phyloP scores from a whole-genome alignment of 73 alveolate genomes.

The Symbiodinium natans region DNA sequence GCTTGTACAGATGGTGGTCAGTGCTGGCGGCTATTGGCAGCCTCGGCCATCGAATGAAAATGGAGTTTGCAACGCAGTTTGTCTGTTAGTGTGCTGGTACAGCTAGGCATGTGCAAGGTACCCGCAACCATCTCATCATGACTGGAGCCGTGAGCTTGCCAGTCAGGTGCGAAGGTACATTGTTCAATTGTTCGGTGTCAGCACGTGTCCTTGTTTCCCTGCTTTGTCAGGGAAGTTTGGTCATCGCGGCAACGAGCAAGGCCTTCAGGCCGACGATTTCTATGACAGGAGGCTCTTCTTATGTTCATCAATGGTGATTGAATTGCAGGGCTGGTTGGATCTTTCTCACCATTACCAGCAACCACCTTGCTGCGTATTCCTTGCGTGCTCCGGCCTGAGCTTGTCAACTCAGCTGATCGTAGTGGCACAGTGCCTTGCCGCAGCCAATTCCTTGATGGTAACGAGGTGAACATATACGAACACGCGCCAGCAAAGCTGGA shows the following conservation, averaged over 20 bases:
- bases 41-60: too few relatives aligned
- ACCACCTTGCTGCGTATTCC: constrained; percentile 42
- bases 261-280: constrained; percentile 3
- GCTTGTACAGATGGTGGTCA: neutral
- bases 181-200: neutral
- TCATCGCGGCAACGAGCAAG: neutral
- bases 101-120: neutral
- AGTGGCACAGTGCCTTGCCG: too few relatives aligned
- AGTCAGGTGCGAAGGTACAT: neutral
- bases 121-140: neutral
- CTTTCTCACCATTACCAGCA: constrained; percentile 43
- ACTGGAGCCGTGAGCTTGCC: neutral
- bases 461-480: too few relatives aligned
- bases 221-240: neutral
- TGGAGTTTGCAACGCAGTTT: too few relatives aligned
- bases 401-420: too few relatives aligned
- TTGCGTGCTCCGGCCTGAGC: constrained; percentile 35
- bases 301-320: neutral
- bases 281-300: neutral
- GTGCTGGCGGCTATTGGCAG: too few relatives aligned
- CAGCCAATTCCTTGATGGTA: too few relatives aligned
- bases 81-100: too few relatives aligned
- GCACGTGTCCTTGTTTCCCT: too few relatives aligned
- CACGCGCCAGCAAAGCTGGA: too few relatives aligned
- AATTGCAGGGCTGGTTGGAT: constrained; percentile 67